A percentile compares a stretch with the other conserved stretches of the same genome.
Evolutionary conservation across 1,284 basidiomycete genomes (phyloP).

Genomic region (Thecaphora thlaspeos): DNA sequence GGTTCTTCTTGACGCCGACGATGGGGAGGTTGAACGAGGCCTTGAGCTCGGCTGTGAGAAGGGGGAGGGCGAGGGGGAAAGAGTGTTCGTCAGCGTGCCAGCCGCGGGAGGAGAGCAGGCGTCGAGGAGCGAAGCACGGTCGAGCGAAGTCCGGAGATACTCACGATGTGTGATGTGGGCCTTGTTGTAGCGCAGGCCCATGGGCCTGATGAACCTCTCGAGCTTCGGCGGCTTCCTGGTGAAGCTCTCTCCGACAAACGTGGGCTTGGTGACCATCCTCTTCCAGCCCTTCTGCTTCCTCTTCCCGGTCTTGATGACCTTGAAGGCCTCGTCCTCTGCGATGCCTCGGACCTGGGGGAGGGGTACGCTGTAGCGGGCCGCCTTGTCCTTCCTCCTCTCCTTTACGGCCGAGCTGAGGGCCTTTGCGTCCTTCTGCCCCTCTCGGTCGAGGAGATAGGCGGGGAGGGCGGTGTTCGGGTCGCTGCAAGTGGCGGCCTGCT

Average conservation of each 20-base stretch:
- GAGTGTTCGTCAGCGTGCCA: too few relatives aligned
- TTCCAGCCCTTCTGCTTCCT: conserved; percentile 97
- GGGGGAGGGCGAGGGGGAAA: background rate
- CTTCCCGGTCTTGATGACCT: conserved; percentile 97
- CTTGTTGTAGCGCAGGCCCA: conserved; percentile 96
- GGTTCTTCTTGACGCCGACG: conserved; percentile 98
- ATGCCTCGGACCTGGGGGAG: conserved; percentile 96
- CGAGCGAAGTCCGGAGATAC: conserved; percentile 55
- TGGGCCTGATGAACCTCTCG: conserved; percentile 95
- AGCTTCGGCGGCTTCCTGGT: conserved; percentile 98
- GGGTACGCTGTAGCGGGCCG: conserved; percentile 94
- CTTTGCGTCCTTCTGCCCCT: conserved; percentile 96
- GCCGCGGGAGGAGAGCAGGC: too few relatives aligned
- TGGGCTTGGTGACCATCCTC: conserved; percentile 99
- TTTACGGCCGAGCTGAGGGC: conserved; percentile 96
- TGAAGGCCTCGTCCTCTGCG: conserved; percentile 99
- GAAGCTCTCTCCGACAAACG: conserved; percentile 96
- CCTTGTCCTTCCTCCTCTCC: conserved; percentile 98
- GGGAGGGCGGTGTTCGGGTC: conserved; percentile 53
- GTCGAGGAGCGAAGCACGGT: background rate
- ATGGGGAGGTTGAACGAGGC: conserved; percentile 99
- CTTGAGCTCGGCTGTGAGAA: conserved; percentile 77
- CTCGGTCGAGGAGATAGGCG: conserved; percentile 92
- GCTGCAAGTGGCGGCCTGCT: conserved; percentile 52
- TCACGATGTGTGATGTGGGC: conserved; percentile 97